Evolutionary conservation across 495 filamentous ascomycete genomes (phyloP).

Genomic region (Xylaria bambusicola): DNA sequence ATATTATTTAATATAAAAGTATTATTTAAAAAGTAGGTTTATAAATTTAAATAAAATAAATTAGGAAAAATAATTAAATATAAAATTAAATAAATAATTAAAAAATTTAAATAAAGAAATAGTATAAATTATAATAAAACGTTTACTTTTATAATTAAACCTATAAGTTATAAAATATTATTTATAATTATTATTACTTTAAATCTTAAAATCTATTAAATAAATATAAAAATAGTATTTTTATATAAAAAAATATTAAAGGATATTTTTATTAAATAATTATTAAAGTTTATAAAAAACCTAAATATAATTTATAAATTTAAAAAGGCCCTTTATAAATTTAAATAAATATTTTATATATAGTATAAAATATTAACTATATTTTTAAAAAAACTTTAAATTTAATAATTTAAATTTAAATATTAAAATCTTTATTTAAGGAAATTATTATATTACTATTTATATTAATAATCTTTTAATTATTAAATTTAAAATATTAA

Average conservation of each 20-base stretch:
- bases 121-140: not conserved
- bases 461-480: not conserved
- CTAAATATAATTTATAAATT: too few relatives aligned
- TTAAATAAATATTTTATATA: not conserved
- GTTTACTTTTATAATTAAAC: not conserved
- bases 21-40: too few relatives aligned
- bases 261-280: not conserved
- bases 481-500: not conserved
- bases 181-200: too few relatives aligned
- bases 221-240: not conserved
- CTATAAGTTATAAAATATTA: too few relatives aligned
- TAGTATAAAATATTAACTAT: not conserved
- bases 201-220: too few relatives aligned
- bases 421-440: not conserved
- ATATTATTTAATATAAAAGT: too few relatives aligned
- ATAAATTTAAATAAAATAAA: too few relatives aligned
- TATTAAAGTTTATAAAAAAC: too few relatives aligned
- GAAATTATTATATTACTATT: not conserved
- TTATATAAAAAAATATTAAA: not conserved
- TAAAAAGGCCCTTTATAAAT: too few relatives aligned
- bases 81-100: too few relatives aligned
- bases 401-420: not conserved
- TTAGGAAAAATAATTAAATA: too few relatives aligned
- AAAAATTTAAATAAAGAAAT: not conserved
- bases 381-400: not conserved